Evolutionary conservation across 2,329 filamentous ascomycete genomes (phyloP), one percentile per base, ranked within the genome.

Genomic region (Nemania diffusa): DNA sequence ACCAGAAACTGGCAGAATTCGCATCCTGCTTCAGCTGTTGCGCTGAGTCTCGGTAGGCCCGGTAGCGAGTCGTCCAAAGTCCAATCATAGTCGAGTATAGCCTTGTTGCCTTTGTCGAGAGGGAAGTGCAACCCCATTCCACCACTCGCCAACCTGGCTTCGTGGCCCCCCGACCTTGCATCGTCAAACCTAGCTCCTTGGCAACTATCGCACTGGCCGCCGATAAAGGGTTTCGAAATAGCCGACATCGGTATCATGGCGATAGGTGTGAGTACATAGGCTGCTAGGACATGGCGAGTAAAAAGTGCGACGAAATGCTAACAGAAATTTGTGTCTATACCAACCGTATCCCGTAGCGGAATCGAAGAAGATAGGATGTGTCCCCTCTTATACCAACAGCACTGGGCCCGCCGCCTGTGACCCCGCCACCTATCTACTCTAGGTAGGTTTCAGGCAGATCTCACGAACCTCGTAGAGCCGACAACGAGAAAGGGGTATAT

Each of bases 1-100:
- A 57, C 46, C 40, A 57, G 37, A 32, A 57, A 46, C 40, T 57
- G 55, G 53, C 53, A 57, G 53, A 57, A 57, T 29, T 57, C 34
- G 53, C 53, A 57, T n/a, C 53, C 53, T 57, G 53, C 53, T 44
- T 57, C 32, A 44, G 53, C 53, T 29, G 53, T 57, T 3, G 15
- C 40, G 40, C 37, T 46, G 24, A 46, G 37, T 32, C 32, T 57
- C 40, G 55, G 55, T 1, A 46, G 55, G 20, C 3, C 37, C 9
- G 40, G 55, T 13, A 57, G 46, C 24, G 55, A 32, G 27, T 57
- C 55, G 6, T 57, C 40, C 13, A 46, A 8, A 3, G 24, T 46
- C 55, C 55, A 46, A 24, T n/a, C 24, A 32, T 46, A 46, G 17
- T 57, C 40, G 1, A 46, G 26, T 9, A 46, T 37, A 22, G 55